Conservation (phyloP, 1,284 basidiomycete genomes). For the Exobasidium rhododendri region DNA sequence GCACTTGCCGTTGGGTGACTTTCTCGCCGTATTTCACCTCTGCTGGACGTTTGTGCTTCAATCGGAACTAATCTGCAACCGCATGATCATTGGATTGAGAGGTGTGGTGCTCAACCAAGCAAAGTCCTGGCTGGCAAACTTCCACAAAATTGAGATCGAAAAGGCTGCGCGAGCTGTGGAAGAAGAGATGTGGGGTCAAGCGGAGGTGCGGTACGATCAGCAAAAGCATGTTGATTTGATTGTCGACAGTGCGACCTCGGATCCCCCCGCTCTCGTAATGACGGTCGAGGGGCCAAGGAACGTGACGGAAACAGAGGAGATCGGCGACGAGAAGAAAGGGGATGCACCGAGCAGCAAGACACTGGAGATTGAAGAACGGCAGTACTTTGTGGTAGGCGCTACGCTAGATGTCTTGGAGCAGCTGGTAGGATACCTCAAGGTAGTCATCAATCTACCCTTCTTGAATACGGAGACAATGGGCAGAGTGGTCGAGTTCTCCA, state of each 20-base stretch:
- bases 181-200: constrained; percentile 81
- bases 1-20: constrained; percentile 68
- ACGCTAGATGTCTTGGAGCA: constrained; percentile 74
- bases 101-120: constrained; percentile 61
- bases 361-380: constrained; percentile 72
- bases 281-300: not conserved
- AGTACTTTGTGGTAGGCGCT: constrained; percentile 67
- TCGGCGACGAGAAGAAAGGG: constrained; percentile 1
- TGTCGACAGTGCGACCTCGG: constrained; percentile 75
- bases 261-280: constrained; percentile 64
- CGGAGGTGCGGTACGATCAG: constrained; percentile 67
- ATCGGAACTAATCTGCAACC: constrained; percentile 76
- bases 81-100: constrained; percentile 81
- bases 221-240: constrained; percentile 73
- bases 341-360: constrained; percentile 61
- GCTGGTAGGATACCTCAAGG: constrained; percentile 78
- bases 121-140: constrained; percentile 77
- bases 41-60: constrained; percentile 84
- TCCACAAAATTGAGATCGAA: constrained; percentile 78
- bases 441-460: constrained; percentile 81
- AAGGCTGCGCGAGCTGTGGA: constrained; percentile 84
- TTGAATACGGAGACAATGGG: constrained; percentile 92
- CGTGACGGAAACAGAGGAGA: not conserved
- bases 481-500: constrained; percentile 89
- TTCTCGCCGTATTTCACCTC: constrained; percentile 76